These are phyloP conservation scores for Thalassiosira profunda DNA, from an alignment of 108 stramenopile species.

Conservation along the genomic window DNA sequence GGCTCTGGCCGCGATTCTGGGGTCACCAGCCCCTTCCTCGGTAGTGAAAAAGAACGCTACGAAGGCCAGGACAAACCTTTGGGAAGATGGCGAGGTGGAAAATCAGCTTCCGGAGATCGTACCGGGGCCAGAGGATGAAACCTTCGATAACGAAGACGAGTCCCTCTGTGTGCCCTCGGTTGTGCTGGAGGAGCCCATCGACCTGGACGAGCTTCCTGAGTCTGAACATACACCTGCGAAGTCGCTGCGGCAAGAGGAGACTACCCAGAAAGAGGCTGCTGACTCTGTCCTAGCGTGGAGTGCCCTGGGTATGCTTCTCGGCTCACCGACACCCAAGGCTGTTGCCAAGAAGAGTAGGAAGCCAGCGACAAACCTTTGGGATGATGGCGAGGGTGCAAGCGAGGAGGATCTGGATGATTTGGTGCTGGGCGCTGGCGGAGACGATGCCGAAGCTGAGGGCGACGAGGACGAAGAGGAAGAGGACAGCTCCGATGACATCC, in stretches of 20 bases:
- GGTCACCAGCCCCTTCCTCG: background rate
- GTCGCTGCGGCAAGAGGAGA: no score
- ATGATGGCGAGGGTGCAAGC: background rate
- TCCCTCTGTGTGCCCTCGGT: background rate
- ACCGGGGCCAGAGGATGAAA: background rate
- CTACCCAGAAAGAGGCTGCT: background rate
- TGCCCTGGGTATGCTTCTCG: conserved; percentile 4
- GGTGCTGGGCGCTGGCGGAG: no score
- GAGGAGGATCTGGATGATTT: no score
- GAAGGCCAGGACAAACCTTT: background rate
- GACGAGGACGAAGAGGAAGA: conserved; percentile 1
- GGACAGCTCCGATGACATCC: background rate
- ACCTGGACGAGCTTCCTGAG: background rate
- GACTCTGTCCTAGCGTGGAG: conserved; percentile 5
- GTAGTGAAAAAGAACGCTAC: background rate
- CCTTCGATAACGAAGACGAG: background rate
- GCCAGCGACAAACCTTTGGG: background rate
- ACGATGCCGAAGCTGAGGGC: background rate
- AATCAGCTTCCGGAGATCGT: background rate
- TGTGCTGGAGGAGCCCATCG: background rate
- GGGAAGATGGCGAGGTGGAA: background rate
- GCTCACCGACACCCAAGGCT: background rate
- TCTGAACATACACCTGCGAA: background rate
- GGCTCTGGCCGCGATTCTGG: background rate
- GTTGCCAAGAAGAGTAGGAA: background rate